These are phyloP conservation scores for Suillus americanus DNA, from an alignment of 768 basidiomycete genomes.

Conservation along the genomic window DNA sequence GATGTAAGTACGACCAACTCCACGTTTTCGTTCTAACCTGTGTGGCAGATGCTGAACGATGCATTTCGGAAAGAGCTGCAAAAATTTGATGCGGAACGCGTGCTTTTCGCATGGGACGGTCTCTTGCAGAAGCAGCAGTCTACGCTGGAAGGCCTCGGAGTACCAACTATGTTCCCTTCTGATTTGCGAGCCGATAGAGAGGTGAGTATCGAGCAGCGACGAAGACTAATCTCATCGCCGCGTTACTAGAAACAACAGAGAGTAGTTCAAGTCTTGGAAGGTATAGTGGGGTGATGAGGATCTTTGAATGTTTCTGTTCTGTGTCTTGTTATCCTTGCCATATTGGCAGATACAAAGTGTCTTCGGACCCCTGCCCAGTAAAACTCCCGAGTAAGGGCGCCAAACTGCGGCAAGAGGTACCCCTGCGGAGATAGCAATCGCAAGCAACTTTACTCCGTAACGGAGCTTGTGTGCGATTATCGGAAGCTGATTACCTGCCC, in stretches of 20 bases:
- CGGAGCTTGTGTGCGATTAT: not conserved
- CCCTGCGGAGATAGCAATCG: not conserved
- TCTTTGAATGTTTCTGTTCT: not conserved
- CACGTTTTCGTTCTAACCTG: conserved; percentile 5
- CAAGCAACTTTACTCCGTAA: not conserved
- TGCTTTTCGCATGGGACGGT: conserved; percentile 73
- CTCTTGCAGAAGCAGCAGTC: conserved; percentile 71
- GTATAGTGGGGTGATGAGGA: conserved; percentile 34
- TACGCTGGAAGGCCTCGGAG: conserved; percentile 53
- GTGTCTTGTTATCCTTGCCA: not conserved
- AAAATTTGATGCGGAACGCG: conserved; percentile 70
- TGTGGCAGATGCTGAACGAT: conserved; percentile 44
- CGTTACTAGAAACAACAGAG: conserved; percentile 60
- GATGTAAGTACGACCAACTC: conserved; percentile 25
- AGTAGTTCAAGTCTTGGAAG: conserved; percentile 69
- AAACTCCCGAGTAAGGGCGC: not conserved
- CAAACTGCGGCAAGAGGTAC: not conserved
- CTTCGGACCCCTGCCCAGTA: not conserved
- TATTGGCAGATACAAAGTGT: not conserved
- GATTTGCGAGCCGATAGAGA: conserved; percentile 48
- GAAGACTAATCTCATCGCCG: conserved; percentile 1
- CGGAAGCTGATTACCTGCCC: not conserved
- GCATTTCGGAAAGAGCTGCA: conserved; percentile 63
- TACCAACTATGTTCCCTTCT: conserved; percentile 74
- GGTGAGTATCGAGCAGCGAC: conserved; percentile 38